These are phyloP conservation scores for Trypanosoma grayi DNA, from an alignment of 208 protist genomes.

Conservation along the genomic window DNA sequence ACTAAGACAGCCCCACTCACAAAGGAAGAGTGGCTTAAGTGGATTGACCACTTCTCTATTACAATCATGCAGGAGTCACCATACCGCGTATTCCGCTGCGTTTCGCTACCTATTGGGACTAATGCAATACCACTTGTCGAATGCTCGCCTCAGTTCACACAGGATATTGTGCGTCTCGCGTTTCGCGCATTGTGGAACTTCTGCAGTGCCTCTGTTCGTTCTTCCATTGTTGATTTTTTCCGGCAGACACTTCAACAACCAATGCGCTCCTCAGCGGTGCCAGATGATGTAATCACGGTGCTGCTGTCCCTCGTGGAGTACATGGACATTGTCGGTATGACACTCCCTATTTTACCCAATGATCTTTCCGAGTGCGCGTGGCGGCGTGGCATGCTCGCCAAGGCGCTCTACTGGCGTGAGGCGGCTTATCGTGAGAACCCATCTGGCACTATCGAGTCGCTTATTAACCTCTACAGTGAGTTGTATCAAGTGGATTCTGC, in stretches of 20 bases:
- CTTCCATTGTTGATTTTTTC: constrained; percentile 60
- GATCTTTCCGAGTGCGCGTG: constrained; percentile 79
- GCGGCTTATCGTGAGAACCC: constrained; percentile 76
- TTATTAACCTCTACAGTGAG: constrained; percentile 81
- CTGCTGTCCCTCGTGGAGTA: constrained; percentile 79
- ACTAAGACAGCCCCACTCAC: constrained; percentile 63
- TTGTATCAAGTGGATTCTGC: constrained; percentile 78
- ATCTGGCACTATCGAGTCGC: constrained; percentile 58
- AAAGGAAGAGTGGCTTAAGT: constrained; percentile 82
- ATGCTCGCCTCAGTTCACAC: constrained; percentile 56
- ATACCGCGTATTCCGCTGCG: constrained; percentile 84
- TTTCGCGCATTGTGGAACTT: constrained; percentile 83
- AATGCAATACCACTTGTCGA: constrained; percentile 70
- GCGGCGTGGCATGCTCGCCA: constrained; percentile 85
- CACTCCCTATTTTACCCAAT: constrained; percentile 55
- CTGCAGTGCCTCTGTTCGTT: constrained; percentile 53
- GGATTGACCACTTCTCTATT: constrained; percentile 64
- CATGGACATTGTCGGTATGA: constrained; percentile 82
- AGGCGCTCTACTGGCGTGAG: constrained; percentile 87
- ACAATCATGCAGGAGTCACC: constrained; percentile 80
- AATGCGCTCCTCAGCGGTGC: constrained; percentile 50
- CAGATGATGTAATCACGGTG: constrained; percentile 66
- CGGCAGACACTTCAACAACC: constrained; percentile 57
- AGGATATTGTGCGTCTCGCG: constrained; percentile 59
- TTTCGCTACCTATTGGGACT: constrained; percentile 53